Base-by-base conservation (phyloP, 306 rosid genomes). In the Hylodesmum podocarpum region DNA sequence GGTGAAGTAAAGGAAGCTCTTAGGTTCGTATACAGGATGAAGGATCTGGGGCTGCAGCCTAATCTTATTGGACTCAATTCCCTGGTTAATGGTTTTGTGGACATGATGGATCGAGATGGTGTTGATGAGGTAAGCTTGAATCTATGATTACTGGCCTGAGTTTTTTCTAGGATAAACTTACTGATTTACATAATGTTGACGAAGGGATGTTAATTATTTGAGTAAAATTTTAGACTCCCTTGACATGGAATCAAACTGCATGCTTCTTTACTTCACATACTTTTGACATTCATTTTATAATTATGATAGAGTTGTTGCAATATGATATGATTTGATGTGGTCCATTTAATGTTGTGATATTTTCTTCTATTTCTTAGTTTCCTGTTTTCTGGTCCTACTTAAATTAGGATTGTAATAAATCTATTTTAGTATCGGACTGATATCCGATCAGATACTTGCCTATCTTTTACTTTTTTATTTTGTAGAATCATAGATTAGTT, bases 41-140 rank as follows among this genome's bases (percentile, higher is more conserved):
- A 84, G 82, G 89, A 85, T 82, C 82, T 87, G 37, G 84, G 86
- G 34, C 27, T 91, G 80, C 85, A 19, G 34, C 92, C 92, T 22
- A 83, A 87, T 75, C 67, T 89, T 4, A 80, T 87, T 47, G 67
- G 79, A 33, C 85, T 91, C 22, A 91, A 91, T 79, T 83, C 86
- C 41, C 69, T 91, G 72, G 57, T 89, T 67, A 91, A 89, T 71
- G 88, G 89, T 54, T 91, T 91, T 86, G 87, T 80, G 19, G 86
- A 84, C 28, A 44, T 79, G 44, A 89, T 87, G 97, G 97, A 87
- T 77, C 83, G 78, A 86, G 87, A 89, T 58, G 89, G 94, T 53
- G 87, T 89, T 46, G 85, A 89, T 81, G 85, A 89, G 94, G 91
- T 86, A 54, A 76, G 78, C 34, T 65, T 72, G 66, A 66, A 54